phyloP scores from a whole-genome alignment of 2,329 filamentous ascomycete species.

The Teratosphaeria pseudoeucalypti region DNA sequence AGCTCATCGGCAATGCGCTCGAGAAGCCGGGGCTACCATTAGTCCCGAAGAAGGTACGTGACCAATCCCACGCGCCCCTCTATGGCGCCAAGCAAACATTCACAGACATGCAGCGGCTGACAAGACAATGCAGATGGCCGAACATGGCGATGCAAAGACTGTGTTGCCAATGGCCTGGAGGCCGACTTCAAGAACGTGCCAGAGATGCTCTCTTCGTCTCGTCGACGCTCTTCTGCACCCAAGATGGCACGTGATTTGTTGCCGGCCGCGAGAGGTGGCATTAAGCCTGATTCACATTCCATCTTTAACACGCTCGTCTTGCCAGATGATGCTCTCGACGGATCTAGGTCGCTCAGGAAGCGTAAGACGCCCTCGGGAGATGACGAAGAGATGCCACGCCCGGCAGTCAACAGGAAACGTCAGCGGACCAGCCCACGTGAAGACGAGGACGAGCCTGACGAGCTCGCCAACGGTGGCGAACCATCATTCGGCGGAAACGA shows the following conservation, averaged over 20 bases:
- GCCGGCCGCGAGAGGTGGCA: conserved; percentile 54
- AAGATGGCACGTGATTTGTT: conserved; percentile 59
- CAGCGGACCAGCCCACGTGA: conserved; percentile 13
- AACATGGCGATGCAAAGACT: conserved; percentile 53
- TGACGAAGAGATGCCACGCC: conserved; percentile 29
- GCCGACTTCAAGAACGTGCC: conserved; percentile 32
- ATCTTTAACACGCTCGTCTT: conserved; percentile 65
- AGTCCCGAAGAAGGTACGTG: conserved; percentile 53
- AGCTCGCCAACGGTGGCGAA: conserved; percentile 9
- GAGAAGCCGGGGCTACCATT: conserved; percentile 52
- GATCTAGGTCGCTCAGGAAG: conserved; percentile 64
- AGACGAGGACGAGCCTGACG: conserved; percentile 9
- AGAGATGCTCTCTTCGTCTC: conserved; percentile 26
- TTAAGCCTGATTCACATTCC: conserved; percentile 62
- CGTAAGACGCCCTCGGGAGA: conserved; percentile 68
- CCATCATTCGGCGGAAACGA: conserved; percentile 8
- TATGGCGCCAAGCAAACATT: conserved; percentile 9
- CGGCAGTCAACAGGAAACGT: conserved; percentile 22
- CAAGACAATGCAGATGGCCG: conserved; percentile 37
- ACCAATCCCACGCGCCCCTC: conserved; percentile 7
- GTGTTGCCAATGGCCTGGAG: conserved; percentile 42
- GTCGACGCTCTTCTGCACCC: conserved; percentile 50
- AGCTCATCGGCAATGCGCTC: conserved; percentile 89
- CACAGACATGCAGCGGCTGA: conserved; percentile 13
- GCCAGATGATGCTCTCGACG: conserved; percentile 64